A percentile compares a stretch with the other conserved stretches of the same genome.
These are phyloP conservation scores for Colletotrichum theobromicola DNA, from an alignment of 2,329 filamentous ascomycete species.

Conservation along the genomic window DNA sequence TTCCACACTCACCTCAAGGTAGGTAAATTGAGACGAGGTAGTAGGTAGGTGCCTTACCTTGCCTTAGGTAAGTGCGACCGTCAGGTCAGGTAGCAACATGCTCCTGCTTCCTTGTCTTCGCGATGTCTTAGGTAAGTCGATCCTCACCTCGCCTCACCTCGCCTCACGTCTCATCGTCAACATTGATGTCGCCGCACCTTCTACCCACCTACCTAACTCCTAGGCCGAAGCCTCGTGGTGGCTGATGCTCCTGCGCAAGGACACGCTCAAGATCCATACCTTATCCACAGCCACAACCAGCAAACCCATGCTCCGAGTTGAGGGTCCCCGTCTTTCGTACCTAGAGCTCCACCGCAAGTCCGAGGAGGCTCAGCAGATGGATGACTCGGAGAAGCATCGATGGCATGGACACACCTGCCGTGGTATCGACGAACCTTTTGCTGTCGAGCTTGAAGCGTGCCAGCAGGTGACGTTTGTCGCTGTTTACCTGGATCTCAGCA, in stretches of 20 bases:
- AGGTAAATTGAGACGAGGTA: no score
- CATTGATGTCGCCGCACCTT: not conserved
- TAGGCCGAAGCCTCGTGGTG: not conserved
- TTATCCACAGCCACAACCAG: not conserved
- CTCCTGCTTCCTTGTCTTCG: not conserved
- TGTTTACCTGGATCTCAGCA: not conserved
- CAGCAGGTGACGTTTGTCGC: constrained; percentile 14
- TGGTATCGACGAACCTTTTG: not conserved
- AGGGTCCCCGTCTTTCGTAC: not conserved
- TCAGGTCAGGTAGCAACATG: not conserved
- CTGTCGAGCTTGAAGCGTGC: not conserved
- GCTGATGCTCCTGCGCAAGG: not conserved
- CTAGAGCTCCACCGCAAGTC: not conserved
- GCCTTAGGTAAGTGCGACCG: not conserved
- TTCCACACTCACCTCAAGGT: no score
- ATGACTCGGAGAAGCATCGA: not conserved
- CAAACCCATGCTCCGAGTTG: not conserved
- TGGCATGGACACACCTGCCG: not conserved
- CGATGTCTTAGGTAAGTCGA: not conserved
- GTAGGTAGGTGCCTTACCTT: not conserved
- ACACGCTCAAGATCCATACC: not conserved
- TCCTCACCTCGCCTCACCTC: not conserved
- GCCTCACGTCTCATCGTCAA: not conserved
- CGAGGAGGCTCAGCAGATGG: not conserved
- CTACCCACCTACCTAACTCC: not conserved